phyloP scores from a whole-genome alignment of 2,329 filamentous ascomycete genomes.

The Xylariaceae sp. region DNA sequence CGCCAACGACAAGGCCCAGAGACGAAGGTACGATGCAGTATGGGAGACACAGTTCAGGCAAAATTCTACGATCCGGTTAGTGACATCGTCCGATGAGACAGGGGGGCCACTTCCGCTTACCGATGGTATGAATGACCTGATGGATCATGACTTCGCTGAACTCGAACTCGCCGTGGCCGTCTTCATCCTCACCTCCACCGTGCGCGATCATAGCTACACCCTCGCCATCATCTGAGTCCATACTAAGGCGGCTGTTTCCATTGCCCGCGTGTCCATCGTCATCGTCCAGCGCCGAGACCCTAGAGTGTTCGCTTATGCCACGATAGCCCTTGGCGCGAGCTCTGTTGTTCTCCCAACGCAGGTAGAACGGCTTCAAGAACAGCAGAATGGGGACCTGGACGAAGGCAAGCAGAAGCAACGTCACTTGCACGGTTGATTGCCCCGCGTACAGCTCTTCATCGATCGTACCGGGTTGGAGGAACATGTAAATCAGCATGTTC shows the following conservation, averaged over 20 bases:
- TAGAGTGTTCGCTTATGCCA: slow-evolving; percentile 82
- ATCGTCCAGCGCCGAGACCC: slow-evolving; percentile 83
- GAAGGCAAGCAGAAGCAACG: slow-evolving; percentile 76
- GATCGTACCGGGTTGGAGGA: slow-evolving; percentile 73
- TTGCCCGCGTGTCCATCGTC: slow-evolving; percentile 57
- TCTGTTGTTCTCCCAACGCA: slow-evolving; percentile 88
- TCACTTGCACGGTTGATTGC: slow-evolving; percentile 69
- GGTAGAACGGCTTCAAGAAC: slow-evolving; percentile 92
- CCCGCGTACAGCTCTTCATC: slow-evolving; percentile 72
- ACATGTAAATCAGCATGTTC: slow-evolving; percentile 99
- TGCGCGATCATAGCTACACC: slow-evolving; percentile 42
- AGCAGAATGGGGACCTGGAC: slow-evolving; percentile 84
- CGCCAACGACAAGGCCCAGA: slow-evolving; percentile 94
- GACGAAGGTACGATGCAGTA: slow-evolving; percentile 95
- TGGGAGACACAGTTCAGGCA: slow-evolving; percentile 98
- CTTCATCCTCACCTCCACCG: slow-evolving; percentile 64
- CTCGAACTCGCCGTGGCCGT: slow-evolving; percentile 94
- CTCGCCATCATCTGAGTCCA: slow-evolving; percentile 61
- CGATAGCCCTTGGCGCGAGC: slow-evolving; percentile 85
- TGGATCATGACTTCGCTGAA: slow-evolving; percentile 98
- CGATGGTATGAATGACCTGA: slow-evolving; percentile 97
- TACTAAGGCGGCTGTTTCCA: slow-evolving; percentile 59
- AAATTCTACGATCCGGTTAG: slow-evolving; percentile 60
- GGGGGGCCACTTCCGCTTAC: slow-evolving; percentile 45
- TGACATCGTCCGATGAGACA: background rate